phyloP scores from a whole-genome alignment of 2,329 filamentous ascomycete species.

The Fusarium floridanum region DNA sequence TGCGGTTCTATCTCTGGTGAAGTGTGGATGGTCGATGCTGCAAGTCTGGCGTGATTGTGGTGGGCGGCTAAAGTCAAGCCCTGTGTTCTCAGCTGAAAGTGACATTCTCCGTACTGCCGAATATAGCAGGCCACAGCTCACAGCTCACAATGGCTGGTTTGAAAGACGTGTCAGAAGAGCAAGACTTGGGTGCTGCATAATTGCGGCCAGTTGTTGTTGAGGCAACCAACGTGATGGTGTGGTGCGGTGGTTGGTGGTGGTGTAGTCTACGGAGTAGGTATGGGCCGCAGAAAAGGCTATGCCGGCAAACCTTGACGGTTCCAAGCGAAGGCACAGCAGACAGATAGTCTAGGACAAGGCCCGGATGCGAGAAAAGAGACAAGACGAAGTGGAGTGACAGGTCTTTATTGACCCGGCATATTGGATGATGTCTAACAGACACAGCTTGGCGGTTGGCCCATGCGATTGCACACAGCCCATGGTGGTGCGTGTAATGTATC shows the following conservation, averaged over 20 bases:
- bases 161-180: neutral
- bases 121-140: neutral
- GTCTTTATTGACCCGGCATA: slow-evolving; percentile 3
- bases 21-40: neutral
- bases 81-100: neutral
- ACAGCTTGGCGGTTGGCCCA: neutral
- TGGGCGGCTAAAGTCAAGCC: neutral
- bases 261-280: neutral
- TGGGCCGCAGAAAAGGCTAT: neutral
- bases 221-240: neutral
- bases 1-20: neutral
- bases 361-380: slow-evolving; percentile 19
- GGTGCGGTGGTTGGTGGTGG: neutral
- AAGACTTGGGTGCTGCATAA: neutral
- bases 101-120: neutral
- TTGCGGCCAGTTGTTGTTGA: neutral
- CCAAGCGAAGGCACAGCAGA: slow-evolving; percentile 1
- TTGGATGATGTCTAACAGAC: neutral
- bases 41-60: neutral
- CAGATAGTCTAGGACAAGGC: neutral
- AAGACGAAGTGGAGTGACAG: slow-evolving; percentile 23
- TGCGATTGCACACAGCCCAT: neutral
- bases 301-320: neutral
- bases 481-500: neutral
- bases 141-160: neutral